phyloP scores from a whole-genome alignment of 2,329 filamentous ascomycete genomes.

The Rutstroemia sp. region DNA sequence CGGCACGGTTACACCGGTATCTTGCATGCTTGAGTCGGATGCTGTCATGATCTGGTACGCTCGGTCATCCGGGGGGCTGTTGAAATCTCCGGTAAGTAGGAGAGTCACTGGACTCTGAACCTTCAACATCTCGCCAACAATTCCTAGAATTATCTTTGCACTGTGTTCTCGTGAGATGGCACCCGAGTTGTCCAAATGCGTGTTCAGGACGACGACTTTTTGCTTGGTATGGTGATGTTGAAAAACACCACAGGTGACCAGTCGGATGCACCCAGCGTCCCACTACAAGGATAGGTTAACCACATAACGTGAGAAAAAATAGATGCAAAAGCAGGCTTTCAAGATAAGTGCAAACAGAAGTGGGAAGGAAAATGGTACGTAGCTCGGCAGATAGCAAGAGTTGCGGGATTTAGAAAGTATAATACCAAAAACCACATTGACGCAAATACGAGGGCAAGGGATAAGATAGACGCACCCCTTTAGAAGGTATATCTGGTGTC shows the following conservation, averaged over 20 bases:
- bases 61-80: slow-evolving; percentile 49
- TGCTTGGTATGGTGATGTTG: slow-evolving; percentile 40
- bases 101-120: slow-evolving; percentile 32
- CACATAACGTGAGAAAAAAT: too few species aligned
- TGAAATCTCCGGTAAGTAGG: slow-evolving; percentile 62
- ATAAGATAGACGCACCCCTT: slow-evolving; percentile 32
- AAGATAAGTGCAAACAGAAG: too few species aligned
- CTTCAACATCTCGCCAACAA: slow-evolving; percentile 27
- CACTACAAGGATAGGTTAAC: slow-evolving; percentile 35
- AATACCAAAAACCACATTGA: too few species aligned
- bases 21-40: slow-evolving; percentile 38
- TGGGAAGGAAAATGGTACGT: too few species aligned
- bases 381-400: too few species aligned
- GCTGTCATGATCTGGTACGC: slow-evolving; percentile 53
- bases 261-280: slow-evolving; percentile 51
- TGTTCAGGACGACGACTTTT: slow-evolving; percentile 53
- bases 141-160: slow-evolving; percentile 47
- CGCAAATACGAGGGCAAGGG: too few species aligned
- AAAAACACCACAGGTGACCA: slow-evolving; percentile 57
- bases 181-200: slow-evolving; percentile 62
- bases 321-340: too few species aligned
- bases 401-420: too few species aligned
- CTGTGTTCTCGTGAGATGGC: slow-evolving; percentile 47
- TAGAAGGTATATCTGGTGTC: slow-evolving; percentile 59
- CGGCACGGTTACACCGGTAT: slow-evolving; percentile 39